Conservation (phyloP, 306 rosid species). For the Mimosa bimucronata region DNA sequence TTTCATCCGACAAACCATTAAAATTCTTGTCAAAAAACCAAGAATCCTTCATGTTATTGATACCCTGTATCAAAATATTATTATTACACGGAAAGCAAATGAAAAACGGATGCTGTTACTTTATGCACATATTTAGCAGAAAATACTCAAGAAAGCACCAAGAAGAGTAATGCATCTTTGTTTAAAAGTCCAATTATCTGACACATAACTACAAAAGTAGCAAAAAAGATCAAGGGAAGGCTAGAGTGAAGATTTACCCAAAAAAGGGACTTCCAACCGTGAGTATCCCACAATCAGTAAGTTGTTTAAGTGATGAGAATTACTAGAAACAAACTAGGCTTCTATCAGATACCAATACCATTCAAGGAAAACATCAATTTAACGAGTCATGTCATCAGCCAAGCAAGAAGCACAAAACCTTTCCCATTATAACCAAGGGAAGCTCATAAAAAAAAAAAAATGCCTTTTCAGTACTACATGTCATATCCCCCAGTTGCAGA, state of each 20-base stretch:
- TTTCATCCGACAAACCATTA: conserved; percentile 45
- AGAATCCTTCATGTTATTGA: conserved; percentile 52
- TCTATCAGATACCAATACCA: not conserved
- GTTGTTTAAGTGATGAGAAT: not conserved
- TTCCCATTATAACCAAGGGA: not conserved
- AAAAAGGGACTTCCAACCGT: not conserved
- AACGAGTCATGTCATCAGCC: not conserved
- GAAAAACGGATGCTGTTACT: conserved; percentile 8
- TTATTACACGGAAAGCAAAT: not conserved
- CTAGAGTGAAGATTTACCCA: not conserved
- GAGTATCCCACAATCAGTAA: not conserved
- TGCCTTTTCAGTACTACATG: not conserved
- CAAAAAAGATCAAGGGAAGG: conserved; percentile 25
- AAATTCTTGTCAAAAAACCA: conserved; percentile 51
- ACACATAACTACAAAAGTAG: not conserved
- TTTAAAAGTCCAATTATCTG: not conserved
- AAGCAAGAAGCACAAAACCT: conserved; percentile 1
- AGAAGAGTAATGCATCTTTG: not conserved
- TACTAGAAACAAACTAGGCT: not conserved
- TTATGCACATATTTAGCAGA: not conserved
- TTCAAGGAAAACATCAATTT: conserved; percentile 1
- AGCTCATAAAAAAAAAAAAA: not conserved
- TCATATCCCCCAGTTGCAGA: conserved; percentile 2
- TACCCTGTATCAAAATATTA: conserved; percentile 36
- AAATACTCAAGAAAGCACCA: not conserved